Base-by-base conservation (phyloP, 106 monocot genomes). In the Vanilla planifolia region DNA sequence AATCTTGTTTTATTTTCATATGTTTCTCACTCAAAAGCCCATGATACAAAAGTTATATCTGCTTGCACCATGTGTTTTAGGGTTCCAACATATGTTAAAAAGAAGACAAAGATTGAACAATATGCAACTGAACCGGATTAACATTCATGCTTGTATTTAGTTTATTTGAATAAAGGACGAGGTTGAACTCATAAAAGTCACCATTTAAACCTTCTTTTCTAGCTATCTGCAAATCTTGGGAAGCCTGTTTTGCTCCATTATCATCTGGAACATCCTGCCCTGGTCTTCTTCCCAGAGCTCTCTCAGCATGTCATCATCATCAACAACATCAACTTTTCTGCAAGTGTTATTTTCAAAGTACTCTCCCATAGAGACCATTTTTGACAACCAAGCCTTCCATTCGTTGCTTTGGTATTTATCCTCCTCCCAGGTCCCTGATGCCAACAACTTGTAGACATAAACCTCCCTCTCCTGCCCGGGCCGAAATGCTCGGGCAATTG, bases 381-480 rank as follows among this genome's bases (percentile, higher is more conserved):
- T 89, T 0, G 88, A 77, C 42, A 89, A 48, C 83, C 76, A 80
- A 33, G 80, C 80, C 58, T 89, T 89, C 77, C 77, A 66, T 16
- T 56, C 70, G 44, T 80, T 83, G 13, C 60, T 73, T 11, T 43
- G 35, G 34, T 89, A 84, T 48, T 89, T 89, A 6, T 66, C 71
- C 51, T 84, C 80, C 68, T 89, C 88, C 79, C 80, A 77, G 20
- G 88, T 82, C 34, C 75, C 83, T 5, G 77, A 68, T 34, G 83
- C 83, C 69, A 89, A 39, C 7, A 89, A 60, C 33, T 76, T 69
- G 55, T 90, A 90, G 27, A 79, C 89, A 68, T 81, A 85, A 16
- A 90, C 89, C 63, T 64, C 45, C 25, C 56, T 81, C 70, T 79
- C 78, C 29, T 90, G 89, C 0, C 89, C 89, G 1, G 72, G 83